phyloP scores from a whole-genome alignment of 2,329 filamentous ascomycete genomes.

The Pestalotiopsis sp. region DNA sequence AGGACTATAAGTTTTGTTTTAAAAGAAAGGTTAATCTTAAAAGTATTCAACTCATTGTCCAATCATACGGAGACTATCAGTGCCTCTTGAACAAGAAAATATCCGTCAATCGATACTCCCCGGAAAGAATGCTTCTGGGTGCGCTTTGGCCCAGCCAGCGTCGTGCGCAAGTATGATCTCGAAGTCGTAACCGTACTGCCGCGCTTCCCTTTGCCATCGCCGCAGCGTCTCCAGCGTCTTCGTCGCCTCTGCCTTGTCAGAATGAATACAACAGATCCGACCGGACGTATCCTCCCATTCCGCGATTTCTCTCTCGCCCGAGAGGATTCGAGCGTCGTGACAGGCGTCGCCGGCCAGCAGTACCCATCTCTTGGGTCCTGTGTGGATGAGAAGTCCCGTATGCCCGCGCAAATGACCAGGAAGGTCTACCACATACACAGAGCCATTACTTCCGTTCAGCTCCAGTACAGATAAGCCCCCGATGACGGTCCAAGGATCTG shows the following conservation, averaged over 20 bases:
- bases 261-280: background rate
- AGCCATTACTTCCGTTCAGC: constrained; percentile 45
- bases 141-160: background rate
- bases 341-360: constrained; percentile 56
- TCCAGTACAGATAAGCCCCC: constrained; percentile 35
- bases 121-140: background rate
- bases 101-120: background rate
- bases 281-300: constrained; percentile 29
- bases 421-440: constrained; percentile 48
- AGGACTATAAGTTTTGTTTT: no score
- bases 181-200: background rate
- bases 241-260: background rate
- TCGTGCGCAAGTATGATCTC: background rate
- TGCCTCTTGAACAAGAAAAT: no score
- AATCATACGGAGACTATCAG: no score
- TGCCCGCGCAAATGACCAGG: constrained; percentile 56
- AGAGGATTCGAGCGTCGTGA: constrained; percentile 53
- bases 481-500: background rate
- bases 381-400: constrained; percentile 49
- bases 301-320: constrained; percentile 53
- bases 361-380: constrained; percentile 41
- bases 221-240: background rate
- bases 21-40: no score
- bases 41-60: no score
- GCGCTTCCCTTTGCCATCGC: background rate